Evolutionary conservation across 495 filamentous ascomycete genomes (phyloP).

Genomic region (Thermochaetoides thermophila): DNA sequence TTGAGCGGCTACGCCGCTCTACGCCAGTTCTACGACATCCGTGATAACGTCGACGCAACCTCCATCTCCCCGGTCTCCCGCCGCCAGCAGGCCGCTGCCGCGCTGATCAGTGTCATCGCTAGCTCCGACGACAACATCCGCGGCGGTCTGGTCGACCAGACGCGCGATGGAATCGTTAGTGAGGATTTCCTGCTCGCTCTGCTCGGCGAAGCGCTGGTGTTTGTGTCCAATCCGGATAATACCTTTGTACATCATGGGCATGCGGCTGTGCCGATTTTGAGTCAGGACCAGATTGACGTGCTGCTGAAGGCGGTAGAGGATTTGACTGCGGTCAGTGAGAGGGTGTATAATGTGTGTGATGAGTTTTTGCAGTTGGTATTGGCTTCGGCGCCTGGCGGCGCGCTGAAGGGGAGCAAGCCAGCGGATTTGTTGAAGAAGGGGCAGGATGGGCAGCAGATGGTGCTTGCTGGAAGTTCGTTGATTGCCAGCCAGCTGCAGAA

Average conservation of each 20-base stretch:
- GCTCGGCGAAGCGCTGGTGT: conserved; percentile 66
- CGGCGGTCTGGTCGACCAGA: conserved; percentile 70
- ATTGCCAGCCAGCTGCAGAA: conserved; percentile 46
- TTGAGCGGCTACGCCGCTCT: conserved; percentile 85
- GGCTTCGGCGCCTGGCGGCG: conserved; percentile 24
- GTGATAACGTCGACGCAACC: conserved; percentile 37
- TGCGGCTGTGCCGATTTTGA: conserved; percentile 25
- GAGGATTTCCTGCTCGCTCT: conserved; percentile 75
- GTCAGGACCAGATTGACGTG: conserved; percentile 51
- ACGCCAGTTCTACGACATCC: conserved; percentile 71
- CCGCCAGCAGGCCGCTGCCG: conserved; percentile 50
- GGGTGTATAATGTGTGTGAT: conserved; percentile 55
- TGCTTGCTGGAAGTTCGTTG: conserved; percentile 58
- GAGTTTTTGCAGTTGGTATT: conserved; percentile 50
- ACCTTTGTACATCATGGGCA: conserved; percentile 9
- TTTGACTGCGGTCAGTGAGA: conserved; percentile 54
- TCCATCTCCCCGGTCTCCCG: conserved; percentile 30
- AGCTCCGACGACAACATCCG: conserved; percentile 80
- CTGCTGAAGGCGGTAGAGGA: conserved; percentile 74
- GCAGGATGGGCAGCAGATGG: conserved; percentile 37
- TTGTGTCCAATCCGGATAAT: conserved; percentile 43
- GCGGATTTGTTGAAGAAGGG: conserved; percentile 54
- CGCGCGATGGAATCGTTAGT: conserved; percentile 61
- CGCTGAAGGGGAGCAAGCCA: conserved; percentile 38
- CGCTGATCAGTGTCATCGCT: conserved; percentile 61